These are phyloP conservation scores for Yarrowia bubula DNA, from an alignment of 805 yeast genomes.

Conservation along the genomic window DNA sequence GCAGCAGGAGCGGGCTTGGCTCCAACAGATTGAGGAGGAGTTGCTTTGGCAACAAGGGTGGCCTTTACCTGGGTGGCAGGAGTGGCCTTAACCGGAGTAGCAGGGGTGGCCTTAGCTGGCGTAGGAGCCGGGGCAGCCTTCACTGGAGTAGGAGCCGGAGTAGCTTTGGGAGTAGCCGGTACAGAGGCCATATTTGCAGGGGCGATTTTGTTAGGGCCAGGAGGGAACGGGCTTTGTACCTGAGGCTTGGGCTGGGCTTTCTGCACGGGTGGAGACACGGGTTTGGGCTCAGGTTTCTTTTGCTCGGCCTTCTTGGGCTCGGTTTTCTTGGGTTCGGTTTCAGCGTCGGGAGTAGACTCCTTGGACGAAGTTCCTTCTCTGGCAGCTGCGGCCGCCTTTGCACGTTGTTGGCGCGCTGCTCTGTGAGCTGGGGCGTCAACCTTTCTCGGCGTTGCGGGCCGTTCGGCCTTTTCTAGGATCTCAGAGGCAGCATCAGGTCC, in stretches of 20 bases:
- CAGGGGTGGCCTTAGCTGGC: background rate
- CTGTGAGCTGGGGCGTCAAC: background rate
- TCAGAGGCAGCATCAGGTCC: background rate
- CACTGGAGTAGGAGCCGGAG: background rate
- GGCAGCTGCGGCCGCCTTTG: background rate
- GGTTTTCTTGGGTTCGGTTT: background rate
- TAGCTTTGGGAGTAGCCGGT: background rate
- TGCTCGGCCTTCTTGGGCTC: background rate
- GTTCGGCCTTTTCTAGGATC: background rate
- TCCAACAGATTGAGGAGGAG: too few species aligned
- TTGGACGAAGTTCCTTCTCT: background rate
- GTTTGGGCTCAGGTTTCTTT: background rate
- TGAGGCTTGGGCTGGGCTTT: background rate
- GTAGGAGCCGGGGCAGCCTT: background rate
- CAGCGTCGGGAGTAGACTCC: conserved; percentile 1
- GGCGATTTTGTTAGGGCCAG: background rate
- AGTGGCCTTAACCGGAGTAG: background rate
- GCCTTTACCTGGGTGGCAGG: background rate
- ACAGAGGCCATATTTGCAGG: too few species aligned
- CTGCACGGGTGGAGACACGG: background rate
- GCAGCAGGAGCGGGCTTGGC: background rate
- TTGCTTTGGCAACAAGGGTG: background rate
- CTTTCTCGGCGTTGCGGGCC: background rate
- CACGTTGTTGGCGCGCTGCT: conserved; percentile 1
- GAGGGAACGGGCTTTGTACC: background rate